Percentiles rank a stretch among this genome's conserved stretches.
Conservation (phyloP, 495 filamentous ascomycete genomes). For the Penicillium manginii region DNA sequence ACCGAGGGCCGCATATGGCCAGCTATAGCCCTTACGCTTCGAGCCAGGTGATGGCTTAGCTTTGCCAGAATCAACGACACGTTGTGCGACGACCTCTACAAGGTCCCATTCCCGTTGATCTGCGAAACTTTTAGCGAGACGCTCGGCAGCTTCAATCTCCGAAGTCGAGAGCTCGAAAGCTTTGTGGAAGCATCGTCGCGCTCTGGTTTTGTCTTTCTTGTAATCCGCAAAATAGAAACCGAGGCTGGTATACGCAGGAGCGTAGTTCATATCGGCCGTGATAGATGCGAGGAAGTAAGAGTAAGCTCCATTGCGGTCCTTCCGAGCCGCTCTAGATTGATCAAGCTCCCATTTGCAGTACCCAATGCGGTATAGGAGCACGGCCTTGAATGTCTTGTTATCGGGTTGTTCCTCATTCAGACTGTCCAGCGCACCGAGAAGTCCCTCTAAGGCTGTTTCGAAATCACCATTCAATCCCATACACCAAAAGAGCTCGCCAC, state of each 20-base stretch:
- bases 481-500: slow-evolving; percentile 86
- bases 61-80: slow-evolving; percentile 91
- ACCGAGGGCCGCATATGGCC: slow-evolving; percentile 94
- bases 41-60: slow-evolving; percentile 87
- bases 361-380: slow-evolving; percentile 86
- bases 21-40: slow-evolving; percentile 87
- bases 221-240: slow-evolving; percentile 97
- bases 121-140: slow-evolving; percentile 82
- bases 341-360: slow-evolving; percentile 87
- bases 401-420: slow-evolving; percentile 56
- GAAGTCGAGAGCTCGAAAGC: slow-evolving; percentile 91
- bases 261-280: slow-evolving; percentile 85
- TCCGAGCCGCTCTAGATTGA: slow-evolving; percentile 68
- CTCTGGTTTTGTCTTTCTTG: slow-evolving; percentile 78
- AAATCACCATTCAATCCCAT: slow-evolving; percentile 81
- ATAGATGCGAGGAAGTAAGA: slow-evolving; percentile 80
- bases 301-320: slow-evolving; percentile 78
- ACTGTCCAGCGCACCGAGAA: slow-evolving; percentile 68
- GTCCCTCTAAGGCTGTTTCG: slow-evolving; percentile 60
- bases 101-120: slow-evolving; percentile 93
- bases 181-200: slow-evolving; percentile 91
- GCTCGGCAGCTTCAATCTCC: slow-evolving; percentile 86
- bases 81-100: slow-evolving; percentile 87
- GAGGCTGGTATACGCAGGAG: slow-evolving; percentile 89
- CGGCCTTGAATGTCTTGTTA: slow-evolving; percentile 74